phyloP scores from a whole-genome alignment of 2,329 filamentous ascomycete species.

The Trichoderma sp. region DNA sequence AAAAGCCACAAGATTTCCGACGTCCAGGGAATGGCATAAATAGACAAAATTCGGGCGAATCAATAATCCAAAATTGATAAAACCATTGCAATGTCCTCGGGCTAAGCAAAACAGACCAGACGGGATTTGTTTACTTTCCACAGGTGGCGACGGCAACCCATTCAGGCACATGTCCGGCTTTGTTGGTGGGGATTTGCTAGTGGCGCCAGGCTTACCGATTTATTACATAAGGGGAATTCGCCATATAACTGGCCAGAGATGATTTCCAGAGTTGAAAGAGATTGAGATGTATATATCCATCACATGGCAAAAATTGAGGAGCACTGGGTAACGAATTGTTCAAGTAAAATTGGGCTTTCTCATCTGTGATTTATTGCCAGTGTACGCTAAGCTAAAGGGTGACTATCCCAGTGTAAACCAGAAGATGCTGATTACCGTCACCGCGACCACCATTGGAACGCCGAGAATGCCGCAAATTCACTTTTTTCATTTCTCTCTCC shows the following conservation, averaged over 20 bases:
- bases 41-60: background rate
- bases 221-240: background rate
- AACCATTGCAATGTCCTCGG: background rate
- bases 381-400: constrained; percentile 29
- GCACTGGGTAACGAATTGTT: background rate
- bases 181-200: background rate
- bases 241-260: background rate
- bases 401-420: constrained; percentile 35
- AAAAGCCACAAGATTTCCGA: background rate
- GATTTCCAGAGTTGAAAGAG: background rate
- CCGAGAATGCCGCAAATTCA: constrained; percentile 37
- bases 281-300: background rate
- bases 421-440: constrained; percentile 41
- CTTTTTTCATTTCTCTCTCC: constrained; percentile 26
- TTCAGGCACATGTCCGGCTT: background rate
- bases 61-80: background rate
- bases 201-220: background rate
- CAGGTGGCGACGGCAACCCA: background rate
- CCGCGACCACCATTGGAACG: constrained; percentile 38
- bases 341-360: constrained; percentile 13
- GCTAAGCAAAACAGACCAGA: background rate
- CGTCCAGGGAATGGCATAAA: background rate
- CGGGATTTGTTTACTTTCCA: constrained; percentile 12
- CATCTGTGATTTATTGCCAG: constrained; percentile 37
- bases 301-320: background rate